phyloP scores from a whole-genome alignment of 1,284 basidiomycete genomes.

The Lignosus rhinocerotis region DNA sequence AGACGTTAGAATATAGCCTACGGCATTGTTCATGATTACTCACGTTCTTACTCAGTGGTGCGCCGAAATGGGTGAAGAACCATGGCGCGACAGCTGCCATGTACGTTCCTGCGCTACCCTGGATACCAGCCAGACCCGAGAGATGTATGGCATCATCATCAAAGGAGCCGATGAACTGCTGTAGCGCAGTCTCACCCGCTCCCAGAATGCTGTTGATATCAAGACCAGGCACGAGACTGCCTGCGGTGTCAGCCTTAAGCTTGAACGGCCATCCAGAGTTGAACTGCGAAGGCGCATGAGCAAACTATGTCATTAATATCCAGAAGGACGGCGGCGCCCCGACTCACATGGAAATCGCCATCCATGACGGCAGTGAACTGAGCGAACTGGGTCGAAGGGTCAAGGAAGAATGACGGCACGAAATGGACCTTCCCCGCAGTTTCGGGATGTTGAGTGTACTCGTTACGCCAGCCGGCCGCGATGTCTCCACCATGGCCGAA shows the following conservation, averaged over 20 bases:
- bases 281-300: conserved; percentile 42
- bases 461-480: conserved; percentile 55
- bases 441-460: conserved; percentile 54
- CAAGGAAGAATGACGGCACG: conserved; percentile 67
- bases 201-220: conserved; percentile 27
- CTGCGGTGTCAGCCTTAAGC: conserved; percentile 47
- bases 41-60: conserved; percentile 81
- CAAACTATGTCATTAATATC: conserved; percentile 1
- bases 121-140: conserved; percentile 27
- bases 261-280: conserved; percentile 68
- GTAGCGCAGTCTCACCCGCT: conserved; percentile 39
- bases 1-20: not conserved
- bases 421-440: conserved; percentile 54
- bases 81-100: conserved; percentile 42
- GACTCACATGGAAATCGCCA: conserved; percentile 60
- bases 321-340: not conserved
- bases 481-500: conserved; percentile 57
- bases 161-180: conserved; percentile 42
- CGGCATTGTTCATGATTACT: conserved; percentile 21
- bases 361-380: conserved; percentile 52
- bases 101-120: conserved; percentile 26
- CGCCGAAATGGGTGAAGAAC: conserved; percentile 80
- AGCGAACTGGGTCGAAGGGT: conserved; percentile 48
- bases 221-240: conserved; percentile 28
- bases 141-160: conserved; percentile 46